A percentile compares a stretch with the other conserved stretches of the same genome.
These are phyloP conservation scores for Aspergillus transmontanensis DNA, from an alignment of 2,329 filamentous ascomycete genomes.

Conservation along the genomic window DNA sequence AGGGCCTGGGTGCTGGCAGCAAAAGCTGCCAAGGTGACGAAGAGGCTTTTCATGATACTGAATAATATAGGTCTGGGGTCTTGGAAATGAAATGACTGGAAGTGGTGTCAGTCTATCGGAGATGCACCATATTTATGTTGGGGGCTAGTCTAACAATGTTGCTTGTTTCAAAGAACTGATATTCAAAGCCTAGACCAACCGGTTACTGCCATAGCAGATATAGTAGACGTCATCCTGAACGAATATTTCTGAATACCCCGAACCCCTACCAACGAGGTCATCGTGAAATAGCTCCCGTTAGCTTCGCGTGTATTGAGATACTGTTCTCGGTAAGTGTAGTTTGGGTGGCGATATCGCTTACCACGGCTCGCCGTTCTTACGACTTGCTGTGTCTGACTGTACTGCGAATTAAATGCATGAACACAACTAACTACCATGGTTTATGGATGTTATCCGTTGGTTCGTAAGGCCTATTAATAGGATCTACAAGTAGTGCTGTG, in stretches of 20 bases:
- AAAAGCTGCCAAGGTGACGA: neutral
- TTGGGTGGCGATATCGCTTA: neutral
- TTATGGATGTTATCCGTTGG: neutral
- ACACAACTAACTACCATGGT: neutral
- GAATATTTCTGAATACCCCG: neutral
- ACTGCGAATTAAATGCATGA: neutral
- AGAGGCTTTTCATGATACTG: neutral
- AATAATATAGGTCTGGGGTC: no score
- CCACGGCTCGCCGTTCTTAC: neutral
- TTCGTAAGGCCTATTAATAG: neutral
- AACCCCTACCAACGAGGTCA: neutral
- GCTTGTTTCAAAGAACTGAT: neutral
- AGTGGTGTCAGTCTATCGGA: no score
- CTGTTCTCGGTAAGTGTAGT: neutral
- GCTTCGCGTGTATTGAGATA: neutral
- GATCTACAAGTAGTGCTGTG: neutral
- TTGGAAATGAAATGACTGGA: no score
- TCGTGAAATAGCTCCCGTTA: neutral
- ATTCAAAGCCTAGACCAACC: no score
- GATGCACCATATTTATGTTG: neutral
- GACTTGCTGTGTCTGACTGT: neutral
- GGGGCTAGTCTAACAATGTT: neutral
- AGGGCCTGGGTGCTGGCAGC: neutral
- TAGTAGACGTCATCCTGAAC: neutral
- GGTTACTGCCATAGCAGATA: neutral